phyloP scores from a whole-genome alignment of 2,329 filamentous ascomycete species.

The Fusarium pseudograminearum region DNA sequence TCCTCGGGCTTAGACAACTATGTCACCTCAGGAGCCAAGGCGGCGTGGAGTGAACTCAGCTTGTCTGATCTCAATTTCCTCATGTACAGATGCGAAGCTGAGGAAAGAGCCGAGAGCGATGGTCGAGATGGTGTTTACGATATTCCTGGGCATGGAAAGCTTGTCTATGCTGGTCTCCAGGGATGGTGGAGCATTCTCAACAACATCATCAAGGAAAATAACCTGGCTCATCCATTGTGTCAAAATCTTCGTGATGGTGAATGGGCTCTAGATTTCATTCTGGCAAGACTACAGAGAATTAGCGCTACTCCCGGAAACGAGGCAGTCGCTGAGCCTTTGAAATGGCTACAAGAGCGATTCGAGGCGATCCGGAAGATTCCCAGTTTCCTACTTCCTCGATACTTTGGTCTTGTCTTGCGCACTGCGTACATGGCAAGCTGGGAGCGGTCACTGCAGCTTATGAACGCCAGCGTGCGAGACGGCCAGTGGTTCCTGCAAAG shows the following conservation, averaged over 20 bases:
- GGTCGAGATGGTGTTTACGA: slow-evolving; percentile 89
- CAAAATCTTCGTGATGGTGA: slow-evolving; percentile 91
- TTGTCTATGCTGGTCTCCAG: slow-evolving; percentile 96
- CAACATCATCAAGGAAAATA: slow-evolving; percentile 86
- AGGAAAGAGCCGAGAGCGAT: slow-evolving; percentile 82
- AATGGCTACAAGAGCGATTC: slow-evolving; percentile 87
- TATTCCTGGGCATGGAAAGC: slow-evolving; percentile 83
- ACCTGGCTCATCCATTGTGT: slow-evolving; percentile 92
- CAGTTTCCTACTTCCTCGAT: slow-evolving; percentile 89
- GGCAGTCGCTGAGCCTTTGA: slow-evolving; percentile 72
- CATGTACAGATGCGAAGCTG: slow-evolving; percentile 90
- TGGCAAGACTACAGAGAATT: slow-evolving; percentile 80
- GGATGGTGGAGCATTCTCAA: slow-evolving; percentile 97
- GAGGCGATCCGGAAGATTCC: slow-evolving; percentile 87
- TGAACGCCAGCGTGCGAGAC: slow-evolving; percentile 80
- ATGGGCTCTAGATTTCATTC: slow-evolving; percentile 92
- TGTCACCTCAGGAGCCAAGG: slow-evolving; percentile 82
- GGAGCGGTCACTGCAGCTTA: slow-evolving; percentile 80
- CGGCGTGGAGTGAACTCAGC: slow-evolving; percentile 80
- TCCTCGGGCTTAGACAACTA: slow-evolving; percentile 85
- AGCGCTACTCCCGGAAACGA: slow-evolving; percentile 72
- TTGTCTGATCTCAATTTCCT: slow-evolving; percentile 91
- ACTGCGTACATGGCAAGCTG: slow-evolving; percentile 89
- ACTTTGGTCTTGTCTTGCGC: slow-evolving; percentile 90
- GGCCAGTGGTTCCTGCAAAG: slow-evolving; percentile 92